Conservation (phyloP, 2,329 filamentous ascomycete genomes). For the Paecilomyces variotii region DNA sequence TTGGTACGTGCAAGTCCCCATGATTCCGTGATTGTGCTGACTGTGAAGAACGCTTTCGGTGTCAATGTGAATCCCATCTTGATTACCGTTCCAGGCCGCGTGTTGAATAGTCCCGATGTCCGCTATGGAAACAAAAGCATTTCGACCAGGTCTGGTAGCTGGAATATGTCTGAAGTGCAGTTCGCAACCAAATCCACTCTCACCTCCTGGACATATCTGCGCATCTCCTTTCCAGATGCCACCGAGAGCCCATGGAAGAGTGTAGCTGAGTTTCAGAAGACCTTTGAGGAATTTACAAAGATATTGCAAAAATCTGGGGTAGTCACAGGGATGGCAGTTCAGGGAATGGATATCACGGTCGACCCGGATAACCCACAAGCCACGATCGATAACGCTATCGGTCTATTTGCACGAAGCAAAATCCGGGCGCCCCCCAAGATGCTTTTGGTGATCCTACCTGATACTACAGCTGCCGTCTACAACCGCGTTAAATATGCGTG, state of each 20-base stretch:
- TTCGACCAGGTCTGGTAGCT: conserved; percentile 33
- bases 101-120: conserved; percentile 55
- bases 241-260: not conserved
- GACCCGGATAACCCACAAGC: not conserved
- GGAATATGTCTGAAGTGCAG: conserved; percentile 58
- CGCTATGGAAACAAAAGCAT: conserved; percentile 41
- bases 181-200: conserved; percentile 46
- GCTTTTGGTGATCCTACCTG: conserved; percentile 54
- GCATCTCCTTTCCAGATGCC: not conserved
- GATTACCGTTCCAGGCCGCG: conserved; percentile 64
- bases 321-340: not conserved
- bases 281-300: not conserved
- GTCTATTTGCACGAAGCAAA: not conserved
- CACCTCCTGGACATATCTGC: conserved; percentile 18
- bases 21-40: not conserved
- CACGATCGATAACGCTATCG: not conserved
- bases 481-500: conserved; percentile 59
- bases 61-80: conserved; percentile 34
- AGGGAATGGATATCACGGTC: not conserved
- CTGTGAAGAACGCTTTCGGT: not conserved
- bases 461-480: conserved; percentile 49
- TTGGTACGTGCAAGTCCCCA: not conserved
- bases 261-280: not conserved
- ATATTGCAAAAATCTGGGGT: not conserved
- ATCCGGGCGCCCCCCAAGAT: not conserved